Evolutionary conservation across 2,329 filamentous ascomycete species (phyloP).

Genomic region (Coniella lustricola): DNA sequence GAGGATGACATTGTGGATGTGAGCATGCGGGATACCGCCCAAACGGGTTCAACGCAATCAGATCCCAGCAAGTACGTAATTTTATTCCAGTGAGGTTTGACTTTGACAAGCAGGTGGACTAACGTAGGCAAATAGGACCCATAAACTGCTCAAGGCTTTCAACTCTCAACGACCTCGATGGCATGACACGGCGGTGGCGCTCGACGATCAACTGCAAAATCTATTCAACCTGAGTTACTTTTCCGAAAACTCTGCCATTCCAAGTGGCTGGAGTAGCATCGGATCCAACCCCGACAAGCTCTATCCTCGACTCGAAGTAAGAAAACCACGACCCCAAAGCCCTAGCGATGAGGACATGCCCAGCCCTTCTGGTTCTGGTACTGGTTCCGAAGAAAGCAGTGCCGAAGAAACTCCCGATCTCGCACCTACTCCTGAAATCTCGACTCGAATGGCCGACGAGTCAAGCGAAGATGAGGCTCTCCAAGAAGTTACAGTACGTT

Average conservation of each 20-base stretch:
- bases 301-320: constrained; percentile 46
- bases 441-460: constrained; percentile 53
- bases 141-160: constrained; percentile 37
- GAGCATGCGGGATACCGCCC: constrained; percentile 62
- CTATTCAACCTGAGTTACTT: constrained; percentile 74
- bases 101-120: constrained; percentile 1
- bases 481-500: constrained; percentile 10
- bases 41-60: constrained; percentile 21
- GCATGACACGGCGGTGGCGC: constrained; percentile 45
- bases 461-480: constrained; percentile 46
- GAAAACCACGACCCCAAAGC: constrained; percentile 34
- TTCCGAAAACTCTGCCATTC: constrained; percentile 51
- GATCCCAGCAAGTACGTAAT: constrained; percentile 23
- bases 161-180: constrained; percentile 46
- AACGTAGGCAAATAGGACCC: constrained; percentile 14
- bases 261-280: constrained; percentile 61
- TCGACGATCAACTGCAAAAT: constrained; percentile 58
- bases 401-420: constrained; percentile 42
- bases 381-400: constrained; percentile 45
- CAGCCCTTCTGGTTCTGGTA: constrained; percentile 41
- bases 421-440: constrained; percentile 23
- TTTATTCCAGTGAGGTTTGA: background rate
- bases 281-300: constrained; percentile 44
- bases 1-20: constrained; percentile 91
- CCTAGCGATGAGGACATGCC: constrained; percentile 41